Conservation (phyloP, 345 rosid genomes). For the Angophora floribunda region DNA sequence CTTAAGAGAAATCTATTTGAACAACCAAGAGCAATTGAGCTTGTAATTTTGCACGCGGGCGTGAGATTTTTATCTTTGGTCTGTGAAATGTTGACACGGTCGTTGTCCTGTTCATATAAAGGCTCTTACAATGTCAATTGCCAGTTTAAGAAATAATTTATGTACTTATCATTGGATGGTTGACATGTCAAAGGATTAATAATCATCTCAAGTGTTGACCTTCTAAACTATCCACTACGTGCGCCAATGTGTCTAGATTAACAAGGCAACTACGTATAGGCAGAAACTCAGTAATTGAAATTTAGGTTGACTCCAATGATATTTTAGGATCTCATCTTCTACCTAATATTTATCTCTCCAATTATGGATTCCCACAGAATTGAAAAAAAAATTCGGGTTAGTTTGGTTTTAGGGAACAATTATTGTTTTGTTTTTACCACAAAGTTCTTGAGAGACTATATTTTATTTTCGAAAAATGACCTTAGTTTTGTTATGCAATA, state of each 20-base stretch:
- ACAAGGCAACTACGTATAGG: not conserved
- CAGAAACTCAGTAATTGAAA: not conserved
- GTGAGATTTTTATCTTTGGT: too few species aligned
- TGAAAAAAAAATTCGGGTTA: too few species aligned
- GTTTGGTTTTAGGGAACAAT: not conserved
- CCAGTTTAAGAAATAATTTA: not conserved
- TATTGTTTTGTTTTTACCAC: too few species aligned
- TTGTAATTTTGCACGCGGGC: too few species aligned
- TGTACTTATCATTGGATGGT: not conserved
- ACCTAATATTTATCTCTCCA: too few species aligned
- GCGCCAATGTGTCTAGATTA: not conserved
- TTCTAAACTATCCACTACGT: not conserved
- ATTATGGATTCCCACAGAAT: not conserved
- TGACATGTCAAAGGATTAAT: not conserved
- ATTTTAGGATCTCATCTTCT: not conserved
- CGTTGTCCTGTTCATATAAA: too few species aligned
- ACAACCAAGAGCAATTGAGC: too few species aligned
- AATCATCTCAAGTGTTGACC: not conserved
- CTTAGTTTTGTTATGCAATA: too few species aligned
- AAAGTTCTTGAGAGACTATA: not conserved
- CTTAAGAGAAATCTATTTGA: too few species aligned
- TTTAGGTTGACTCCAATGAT: not conserved
- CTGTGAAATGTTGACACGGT: too few species aligned
- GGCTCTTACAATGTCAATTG: not conserved
- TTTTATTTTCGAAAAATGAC: not conserved